phyloP scores from a whole-genome alignment of 2,329 filamentous ascomycete genomes.

The Hymenoscyphus fraxineus region DNA sequence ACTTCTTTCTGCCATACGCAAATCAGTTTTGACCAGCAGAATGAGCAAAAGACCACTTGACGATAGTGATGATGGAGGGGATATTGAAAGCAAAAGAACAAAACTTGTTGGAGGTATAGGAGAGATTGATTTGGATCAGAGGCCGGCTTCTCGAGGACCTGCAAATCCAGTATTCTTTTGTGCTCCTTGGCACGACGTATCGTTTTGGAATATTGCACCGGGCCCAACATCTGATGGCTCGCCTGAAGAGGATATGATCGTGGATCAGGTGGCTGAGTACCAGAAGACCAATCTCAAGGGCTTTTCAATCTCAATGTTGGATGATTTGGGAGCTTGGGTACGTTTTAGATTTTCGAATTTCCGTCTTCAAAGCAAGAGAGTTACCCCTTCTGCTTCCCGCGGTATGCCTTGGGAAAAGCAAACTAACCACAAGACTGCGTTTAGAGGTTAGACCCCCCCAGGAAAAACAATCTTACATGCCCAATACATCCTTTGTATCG shows the following conservation, averaged over 20 bases:
- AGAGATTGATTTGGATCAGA: background rate
- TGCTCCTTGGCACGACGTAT: background rate
- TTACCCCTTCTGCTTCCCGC: too few relatives aligned
- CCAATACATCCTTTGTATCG: background rate
- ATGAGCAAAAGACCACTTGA: background rate
- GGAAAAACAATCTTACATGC: background rate
- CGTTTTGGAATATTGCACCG: background rate
- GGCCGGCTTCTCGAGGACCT: background rate
- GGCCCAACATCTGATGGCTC: background rate
- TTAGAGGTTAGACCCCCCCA: background rate
- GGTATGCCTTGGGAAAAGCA: too few relatives aligned
- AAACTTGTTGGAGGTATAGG: background rate
- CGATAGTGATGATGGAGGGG: background rate
- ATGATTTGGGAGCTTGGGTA: background rate
- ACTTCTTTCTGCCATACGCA: too few relatives aligned
- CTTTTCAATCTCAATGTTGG: background rate
- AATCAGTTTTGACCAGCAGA: background rate
- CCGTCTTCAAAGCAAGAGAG: too few relatives aligned
- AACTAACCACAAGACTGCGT: too few relatives aligned
- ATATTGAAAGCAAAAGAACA: background rate
- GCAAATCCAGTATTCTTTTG: background rate
- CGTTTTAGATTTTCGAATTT: too few relatives aligned
- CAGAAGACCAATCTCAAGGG: background rate
- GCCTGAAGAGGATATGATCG: background rate
- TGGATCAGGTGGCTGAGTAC: background rate